Conservation (phyloP, 768 basidiomycete species). For the Naganishia friedmannii region DNA sequence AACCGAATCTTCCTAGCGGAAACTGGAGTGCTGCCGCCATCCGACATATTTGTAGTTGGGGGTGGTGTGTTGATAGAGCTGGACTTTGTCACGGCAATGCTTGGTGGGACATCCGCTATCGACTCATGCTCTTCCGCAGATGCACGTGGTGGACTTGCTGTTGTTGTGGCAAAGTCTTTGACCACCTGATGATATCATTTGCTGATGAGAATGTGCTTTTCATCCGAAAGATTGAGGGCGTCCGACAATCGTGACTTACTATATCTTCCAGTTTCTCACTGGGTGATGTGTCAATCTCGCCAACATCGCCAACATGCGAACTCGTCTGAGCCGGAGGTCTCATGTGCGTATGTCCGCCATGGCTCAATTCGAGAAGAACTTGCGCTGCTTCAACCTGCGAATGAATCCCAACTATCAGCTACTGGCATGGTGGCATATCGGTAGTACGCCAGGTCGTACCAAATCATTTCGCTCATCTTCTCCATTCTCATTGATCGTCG, state of each 20-base stretch:
- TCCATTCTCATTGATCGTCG: constrained; percentile 12
- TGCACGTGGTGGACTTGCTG: neutral
- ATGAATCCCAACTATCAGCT: neutral
- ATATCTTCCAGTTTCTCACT: neutral
- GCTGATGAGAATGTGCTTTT: neutral
- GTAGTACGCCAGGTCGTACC: neutral
- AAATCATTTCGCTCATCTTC: neutral
- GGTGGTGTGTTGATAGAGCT: neutral
- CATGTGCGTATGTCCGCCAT: neutral
- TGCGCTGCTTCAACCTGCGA: constrained; percentile 19
- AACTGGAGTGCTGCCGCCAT: neutral
- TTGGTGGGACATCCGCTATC: neutral
- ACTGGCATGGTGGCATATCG: neutral
- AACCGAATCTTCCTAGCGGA: constrained; percentile 18
- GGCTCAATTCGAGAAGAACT: constrained; percentile 10
- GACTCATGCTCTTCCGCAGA: neutral
- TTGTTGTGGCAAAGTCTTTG: neutral
- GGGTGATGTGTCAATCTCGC: neutral
- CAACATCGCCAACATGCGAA: neutral
- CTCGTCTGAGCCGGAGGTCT: neutral
- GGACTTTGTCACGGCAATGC: neutral
- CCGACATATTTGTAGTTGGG: neutral
- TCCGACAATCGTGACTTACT: neutral
- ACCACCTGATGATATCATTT: neutral
- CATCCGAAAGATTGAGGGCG: neutral